Conservation (phyloP, 345 rosid genomes). For the Gossypium arboreum region DNA sequence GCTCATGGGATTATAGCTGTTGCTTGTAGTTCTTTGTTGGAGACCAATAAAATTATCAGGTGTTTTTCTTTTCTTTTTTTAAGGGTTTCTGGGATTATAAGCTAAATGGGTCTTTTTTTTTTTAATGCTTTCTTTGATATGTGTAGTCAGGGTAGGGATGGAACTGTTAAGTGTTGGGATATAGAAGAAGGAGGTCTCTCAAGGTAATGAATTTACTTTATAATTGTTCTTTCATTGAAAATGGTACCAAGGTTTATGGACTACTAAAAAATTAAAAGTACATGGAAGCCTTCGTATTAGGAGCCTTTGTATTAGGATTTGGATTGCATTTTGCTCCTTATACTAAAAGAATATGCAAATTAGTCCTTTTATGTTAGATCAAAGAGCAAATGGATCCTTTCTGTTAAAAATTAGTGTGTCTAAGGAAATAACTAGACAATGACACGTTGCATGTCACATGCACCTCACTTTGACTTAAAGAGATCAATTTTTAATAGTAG, state of each 20-base stretch:
- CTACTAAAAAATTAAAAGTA: too few relatives aligned
- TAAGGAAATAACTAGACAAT: too few relatives aligned
- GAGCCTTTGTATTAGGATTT: too few relatives aligned
- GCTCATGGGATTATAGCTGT: constrained; percentile 82
- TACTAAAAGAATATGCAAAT: too few relatives aligned
- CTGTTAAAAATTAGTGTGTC: neutral
- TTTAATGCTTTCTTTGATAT: neutral
- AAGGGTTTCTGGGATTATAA: neutral
- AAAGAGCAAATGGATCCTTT: neutral
- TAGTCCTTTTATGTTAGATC: too few relatives aligned
- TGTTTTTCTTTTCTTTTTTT: constrained; percentile 11
- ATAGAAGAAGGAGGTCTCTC: constrained; percentile 75
- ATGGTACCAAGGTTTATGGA: neutral
- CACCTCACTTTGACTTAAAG: too few relatives aligned
- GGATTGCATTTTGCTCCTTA: too few relatives aligned
- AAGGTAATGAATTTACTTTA: constrained; percentile 37
- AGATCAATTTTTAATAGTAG: too few relatives aligned
- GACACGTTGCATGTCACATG: too few relatives aligned
- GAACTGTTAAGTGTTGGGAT: constrained; percentile 92
- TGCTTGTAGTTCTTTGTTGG: constrained; percentile 54
- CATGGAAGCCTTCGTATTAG: too few relatives aligned
- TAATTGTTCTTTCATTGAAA: neutral
- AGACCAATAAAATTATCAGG: constrained; percentile 74
- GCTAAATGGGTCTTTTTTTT: neutral
- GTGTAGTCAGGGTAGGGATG: constrained; percentile 93